These are phyloP conservation scores for Entomortierella chlamydospora DNA, from an alignment of 192 early-diverging fungal genomes.

Conservation along the genomic window DNA sequence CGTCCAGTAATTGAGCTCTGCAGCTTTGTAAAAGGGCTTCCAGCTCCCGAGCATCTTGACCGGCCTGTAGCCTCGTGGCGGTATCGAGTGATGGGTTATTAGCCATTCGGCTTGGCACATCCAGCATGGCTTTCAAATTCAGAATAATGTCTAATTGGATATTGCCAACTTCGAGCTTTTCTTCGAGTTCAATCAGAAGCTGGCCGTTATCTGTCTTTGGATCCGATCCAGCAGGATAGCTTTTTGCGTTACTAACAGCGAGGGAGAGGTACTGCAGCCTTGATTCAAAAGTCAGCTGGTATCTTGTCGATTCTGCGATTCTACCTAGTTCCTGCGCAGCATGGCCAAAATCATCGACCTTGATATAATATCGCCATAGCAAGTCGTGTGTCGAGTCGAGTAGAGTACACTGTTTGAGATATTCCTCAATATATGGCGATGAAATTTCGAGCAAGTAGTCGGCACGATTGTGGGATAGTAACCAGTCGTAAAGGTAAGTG, in stretches of 20 bases:
- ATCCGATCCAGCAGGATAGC: constrained; percentile 58
- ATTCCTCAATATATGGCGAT: constrained; percentile 59
- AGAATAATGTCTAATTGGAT: constrained; percentile 62
- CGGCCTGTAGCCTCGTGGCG: constrained; percentile 4
- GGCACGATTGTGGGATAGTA: constrained; percentile 59
- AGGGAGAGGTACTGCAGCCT: constrained; percentile 74
- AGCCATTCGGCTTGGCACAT: not conserved
- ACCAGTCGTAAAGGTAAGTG: constrained; percentile 73
- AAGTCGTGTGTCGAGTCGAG: constrained; percentile 63
- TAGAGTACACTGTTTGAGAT: constrained; percentile 61
- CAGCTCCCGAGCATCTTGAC: constrained; percentile 22
- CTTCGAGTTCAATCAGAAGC: constrained; percentile 64
- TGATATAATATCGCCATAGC: constrained; percentile 77
- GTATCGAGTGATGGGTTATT: constrained; percentile 2
- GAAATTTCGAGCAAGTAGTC: constrained; percentile 64
- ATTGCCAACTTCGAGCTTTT: constrained; percentile 69
- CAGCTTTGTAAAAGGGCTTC: constrained; percentile 27
- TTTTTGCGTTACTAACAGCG: constrained; percentile 73
- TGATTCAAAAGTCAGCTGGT: constrained; percentile 51
- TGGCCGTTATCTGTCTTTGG: constrained; percentile 59
- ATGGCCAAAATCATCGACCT: constrained; percentile 62
- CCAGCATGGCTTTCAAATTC: constrained; percentile 21
- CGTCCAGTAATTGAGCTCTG: constrained; percentile 27
- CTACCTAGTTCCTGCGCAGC: constrained; percentile 64
- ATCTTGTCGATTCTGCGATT: constrained; percentile 59